Evolutionary conservation across 1,139 yeast genomes (phyloP), one percentile per base, ranked within the genome.

Genomic region (Magnusiomyces ingens): DNA sequence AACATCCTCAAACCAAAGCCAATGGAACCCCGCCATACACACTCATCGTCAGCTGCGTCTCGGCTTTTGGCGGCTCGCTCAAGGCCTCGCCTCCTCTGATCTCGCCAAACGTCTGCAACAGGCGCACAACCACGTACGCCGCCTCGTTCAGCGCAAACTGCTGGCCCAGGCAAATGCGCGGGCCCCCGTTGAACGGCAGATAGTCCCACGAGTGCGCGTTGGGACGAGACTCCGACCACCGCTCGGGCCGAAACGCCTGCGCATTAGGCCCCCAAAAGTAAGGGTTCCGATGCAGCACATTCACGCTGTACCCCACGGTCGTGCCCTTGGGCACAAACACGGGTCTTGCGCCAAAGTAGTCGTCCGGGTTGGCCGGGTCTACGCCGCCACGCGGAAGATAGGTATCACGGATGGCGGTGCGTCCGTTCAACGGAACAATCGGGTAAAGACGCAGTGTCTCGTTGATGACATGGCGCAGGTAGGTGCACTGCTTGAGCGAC

Each of bases 121-220:
- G 60, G 53, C 83, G 69, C 13, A 72, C 73, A 41, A 76, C 57
- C 8, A 77, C 73, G 60, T 77, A 78, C 1, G 77, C 69, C 13
- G 79, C 76, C 65, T 80, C 84, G 6, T 82, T 78, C 56, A 79
- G 71, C 2, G 82, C 83, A 66, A 75, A 77, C 63, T 79, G 83
- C 64, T 79, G 83, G 22, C 84, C 84, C 55, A 80, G 68, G 59
- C 84, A 79, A 57, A 79, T 78, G 55, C 84, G 70, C 43, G 84
- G 83, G 17, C 84, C 84, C 42, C 83, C 84, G 59, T 78, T 78
- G 70, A 78, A 79, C 3, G 71, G 71, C 35, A 67, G 53, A 54
- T 63, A 68, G 15, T 64, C 68, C 71, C 72, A 68, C 8, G 57
- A 47, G 15, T 59, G 59, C 15, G 58, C 55, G 38, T 61, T 52